Evolutionary conservation across 345 rosid genomes (phyloP).

Genomic region (Hibiscus syriacus): DNA sequence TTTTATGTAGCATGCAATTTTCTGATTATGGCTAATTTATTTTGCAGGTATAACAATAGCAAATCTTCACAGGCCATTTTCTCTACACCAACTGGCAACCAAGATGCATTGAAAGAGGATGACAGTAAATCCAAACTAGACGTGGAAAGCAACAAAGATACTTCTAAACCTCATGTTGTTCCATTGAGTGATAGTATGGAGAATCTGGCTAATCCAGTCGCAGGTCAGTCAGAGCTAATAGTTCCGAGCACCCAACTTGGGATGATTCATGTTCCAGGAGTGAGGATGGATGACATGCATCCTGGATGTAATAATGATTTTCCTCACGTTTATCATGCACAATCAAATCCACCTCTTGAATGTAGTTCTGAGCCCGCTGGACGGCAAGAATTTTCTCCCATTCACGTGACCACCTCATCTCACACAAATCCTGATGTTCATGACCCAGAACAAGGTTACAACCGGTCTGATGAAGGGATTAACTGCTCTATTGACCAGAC

Average conservation of each 20-base stretch:
- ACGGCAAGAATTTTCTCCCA: no score
- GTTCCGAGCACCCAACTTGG: constrained; percentile 19
- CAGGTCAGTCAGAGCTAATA: constrained; percentile 21
- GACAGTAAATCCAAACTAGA: constrained; percentile 27
- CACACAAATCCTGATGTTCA: no score
- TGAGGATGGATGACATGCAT: constrained; percentile 13
- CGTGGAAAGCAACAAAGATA: constrained; percentile 7
- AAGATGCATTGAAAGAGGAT: constrained; percentile 26
- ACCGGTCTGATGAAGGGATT: constrained; percentile 11
- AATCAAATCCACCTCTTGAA: constrained; percentile 16
- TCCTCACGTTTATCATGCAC: constrained; percentile 14
- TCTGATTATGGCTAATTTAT: constrained; percentile 11
- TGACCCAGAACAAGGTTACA: neutral
- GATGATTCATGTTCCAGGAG: constrained; percentile 13
- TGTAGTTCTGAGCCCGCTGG: constrained; percentile 18
- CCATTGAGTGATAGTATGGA: constrained; percentile 29
- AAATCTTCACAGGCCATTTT: constrained; percentile 25
- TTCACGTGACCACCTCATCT: no score
- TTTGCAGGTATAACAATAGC: constrained; percentile 41
- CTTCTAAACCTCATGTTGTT: constrained; percentile 24
- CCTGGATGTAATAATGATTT: constrained; percentile 15
- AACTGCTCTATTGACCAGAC: constrained; percentile 26
- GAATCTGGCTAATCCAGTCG: constrained; percentile 23
- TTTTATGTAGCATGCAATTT: neutral
- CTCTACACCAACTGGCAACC: constrained; percentile 23